Evolutionary conservation across 495 filamentous ascomycete genomes (phyloP), one percentile per base, ranked within the genome.

Genomic region (Neurospora sublineolata): DNA sequence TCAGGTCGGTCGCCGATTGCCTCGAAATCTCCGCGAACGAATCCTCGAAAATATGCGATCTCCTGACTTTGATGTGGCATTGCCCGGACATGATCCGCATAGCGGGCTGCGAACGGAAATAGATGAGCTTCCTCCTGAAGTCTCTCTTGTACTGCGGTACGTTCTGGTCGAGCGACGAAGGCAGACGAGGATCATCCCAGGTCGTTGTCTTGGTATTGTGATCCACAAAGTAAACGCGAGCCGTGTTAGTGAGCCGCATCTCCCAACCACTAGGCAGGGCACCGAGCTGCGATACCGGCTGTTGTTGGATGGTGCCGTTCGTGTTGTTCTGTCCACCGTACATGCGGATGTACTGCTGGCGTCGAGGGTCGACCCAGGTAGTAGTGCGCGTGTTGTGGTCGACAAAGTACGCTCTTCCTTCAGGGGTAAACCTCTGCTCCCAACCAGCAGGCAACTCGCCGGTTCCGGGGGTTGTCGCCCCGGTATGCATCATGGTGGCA

Each of bases 161-260:
- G 73, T 97, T 97, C 85, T 99, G 95, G 78, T 99, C 95, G 72
- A 99, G 84, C 3, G 96, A 98, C 10, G 94, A 97, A 67, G 95
- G 95, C 73, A 99, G 83, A 71, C 95, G 89, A 27, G 95, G 95
- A 77, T 99, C 95, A 77, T 99, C 95, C 95, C 95, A 99, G n/a
- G 95, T 99, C 14, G 95, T 99, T 0, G 95, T 99, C 85, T 99
- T 99, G 72, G 95, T 99, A 79, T 99, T 99, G 84, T 99, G 95
- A 77, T 99, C 95, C 40, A 99, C 95, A 78, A 99, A 99, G 81
- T 99, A 99, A 30, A 99, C 95, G 64, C 95, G 88, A 14, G 95
- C 95, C 8, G 95, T 99, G 79, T 98, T 98, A 68, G 95, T 99
- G 33, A 99, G 88, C 72, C 95, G 92, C 95, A 99, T 99, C 84